These are phyloP conservation scores for Pichia sp. DNA, from an alignment of 1,139 yeast genomes.

Conservation along the genomic window DNA sequence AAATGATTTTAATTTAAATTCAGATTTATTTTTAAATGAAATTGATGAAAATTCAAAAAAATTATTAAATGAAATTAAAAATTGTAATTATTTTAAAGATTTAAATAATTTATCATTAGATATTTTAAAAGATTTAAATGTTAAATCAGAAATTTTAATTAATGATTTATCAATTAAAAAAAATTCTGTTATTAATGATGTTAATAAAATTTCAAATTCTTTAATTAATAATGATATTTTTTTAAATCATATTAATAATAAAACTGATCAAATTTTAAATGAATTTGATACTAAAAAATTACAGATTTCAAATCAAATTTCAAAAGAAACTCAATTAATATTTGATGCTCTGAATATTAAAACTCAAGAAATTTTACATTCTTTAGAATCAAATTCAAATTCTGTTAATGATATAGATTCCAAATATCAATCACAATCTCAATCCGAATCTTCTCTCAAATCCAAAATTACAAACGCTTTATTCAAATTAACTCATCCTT, in stretches of 20 bases:
- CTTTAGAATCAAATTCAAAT: no score
- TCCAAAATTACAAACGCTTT: no score
- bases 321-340: no score
- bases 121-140: slow-evolving; percentile 17
- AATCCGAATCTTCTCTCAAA: no score
- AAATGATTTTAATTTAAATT: slow-evolving; percentile 17
- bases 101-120: slow-evolving; percentile 31
- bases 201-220: slow-evolving; percentile 16
- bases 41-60: slow-evolving; percentile 31
- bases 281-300: slow-evolving; percentile 32
- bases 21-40: slow-evolving; percentile 27
- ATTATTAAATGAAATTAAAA: slow-evolving; percentile 20
- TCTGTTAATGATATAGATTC: no score
- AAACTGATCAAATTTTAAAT: slow-evolving; percentile 33
- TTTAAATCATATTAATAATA: slow-evolving; percentile 23
- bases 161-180: slow-evolving; percentile 17
- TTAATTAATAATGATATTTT: neutral
- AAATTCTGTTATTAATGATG: slow-evolving; percentile 11
- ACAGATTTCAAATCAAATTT: no score
- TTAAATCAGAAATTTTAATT: slow-evolving; percentile 16
- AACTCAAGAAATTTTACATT: no score
- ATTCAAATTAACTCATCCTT: slow-evolving; percentile 1
- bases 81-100: slow-evolving; percentile 26
- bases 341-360: no score
- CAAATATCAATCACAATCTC: no score